A percentile compares a stretch with the other conserved stretches of the same genome.
phyloP scores from a whole-genome alignment of 1,139 yeast genomes.

The Magnusiomyces sp. region DNA sequence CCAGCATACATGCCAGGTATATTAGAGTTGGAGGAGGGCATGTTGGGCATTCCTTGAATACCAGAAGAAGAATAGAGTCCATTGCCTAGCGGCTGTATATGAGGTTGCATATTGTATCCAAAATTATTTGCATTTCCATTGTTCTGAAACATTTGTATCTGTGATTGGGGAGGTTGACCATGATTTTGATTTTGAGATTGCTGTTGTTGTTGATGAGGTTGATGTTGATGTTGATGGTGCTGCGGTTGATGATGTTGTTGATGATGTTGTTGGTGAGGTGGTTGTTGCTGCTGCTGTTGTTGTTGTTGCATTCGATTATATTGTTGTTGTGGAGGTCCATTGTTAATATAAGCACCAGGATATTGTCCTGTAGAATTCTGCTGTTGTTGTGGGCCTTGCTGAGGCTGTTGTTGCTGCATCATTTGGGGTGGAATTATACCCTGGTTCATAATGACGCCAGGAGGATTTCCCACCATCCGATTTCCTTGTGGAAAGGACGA shows the following conservation, averaged over 20 bases:
- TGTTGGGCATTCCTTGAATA: neutral
- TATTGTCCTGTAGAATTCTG: neutral
- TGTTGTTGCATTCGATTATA: neutral
- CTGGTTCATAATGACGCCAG: constrained; percentile 14
- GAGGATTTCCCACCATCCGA: constrained; percentile 10
- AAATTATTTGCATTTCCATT: neutral
- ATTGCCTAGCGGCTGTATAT: neutral
- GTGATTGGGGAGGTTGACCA: neutral
- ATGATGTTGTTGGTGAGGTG: neutral
- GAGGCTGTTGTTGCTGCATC: neutral
- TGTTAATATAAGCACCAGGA: neutral
- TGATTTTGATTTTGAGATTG: neutral
- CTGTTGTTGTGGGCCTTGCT: constrained; percentile 1
- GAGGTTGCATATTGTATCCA: neutral
- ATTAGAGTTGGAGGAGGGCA: neutral
- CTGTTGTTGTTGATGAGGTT: neutral
- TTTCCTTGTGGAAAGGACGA: constrained; percentile 9
- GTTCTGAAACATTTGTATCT: neutral
- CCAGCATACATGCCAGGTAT: neutral
- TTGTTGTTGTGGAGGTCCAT: neutral
- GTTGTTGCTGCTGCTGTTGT: neutral
- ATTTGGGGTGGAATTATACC: constrained; percentile 13
- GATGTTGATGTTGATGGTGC: neutral
- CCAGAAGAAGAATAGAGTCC: neutral
- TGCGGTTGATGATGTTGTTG: neutral